A percentile compares a stretch with the other conserved stretches of the same genome.
Conservation (phyloP, 306 rosid genomes). For the Rubus parviflorus region DNA sequence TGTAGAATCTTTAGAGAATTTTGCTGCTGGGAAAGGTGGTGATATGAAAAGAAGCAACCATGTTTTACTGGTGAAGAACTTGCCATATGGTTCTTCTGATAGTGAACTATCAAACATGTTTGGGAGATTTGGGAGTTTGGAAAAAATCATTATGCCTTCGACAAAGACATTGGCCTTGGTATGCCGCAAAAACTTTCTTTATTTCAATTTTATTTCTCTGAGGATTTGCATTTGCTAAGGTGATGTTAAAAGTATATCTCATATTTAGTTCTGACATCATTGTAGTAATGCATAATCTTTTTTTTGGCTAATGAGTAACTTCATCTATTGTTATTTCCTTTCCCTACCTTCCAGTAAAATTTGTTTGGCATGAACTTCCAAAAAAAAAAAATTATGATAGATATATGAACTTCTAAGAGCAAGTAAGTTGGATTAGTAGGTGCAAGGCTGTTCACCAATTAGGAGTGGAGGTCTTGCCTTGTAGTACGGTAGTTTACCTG, state of each 20-base stretch:
- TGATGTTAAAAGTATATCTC: neutral
- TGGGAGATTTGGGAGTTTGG: slow-evolving; percentile 82
- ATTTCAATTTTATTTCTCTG: neutral
- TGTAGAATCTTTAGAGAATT: slow-evolving; percentile 70
- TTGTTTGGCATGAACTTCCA: neutral
- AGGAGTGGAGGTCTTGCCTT: neutral
- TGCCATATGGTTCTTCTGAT: slow-evolving; percentile 89
- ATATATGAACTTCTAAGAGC: neutral
- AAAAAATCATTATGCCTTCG: slow-evolving; percentile 79
- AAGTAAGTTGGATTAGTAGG: neutral
- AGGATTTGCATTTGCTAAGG: slow-evolving; percentile 11
- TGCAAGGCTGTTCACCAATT: neutral
- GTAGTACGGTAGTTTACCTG: neutral
- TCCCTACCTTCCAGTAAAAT: neutral
- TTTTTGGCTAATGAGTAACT: neutral
- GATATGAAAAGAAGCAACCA: slow-evolving; percentile 87
- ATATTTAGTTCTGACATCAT: neutral
- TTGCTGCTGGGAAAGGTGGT: slow-evolving; percentile 58
- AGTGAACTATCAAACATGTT: slow-evolving; percentile 77
- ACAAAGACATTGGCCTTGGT: slow-evolving; percentile 93
- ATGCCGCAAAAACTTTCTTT: slow-evolving; percentile 12
- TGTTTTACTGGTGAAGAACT: slow-evolving; percentile 80
- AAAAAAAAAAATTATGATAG: neutral
- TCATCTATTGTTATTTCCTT: neutral
- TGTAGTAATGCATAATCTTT: neutral